Percentiles rank a stretch among this genome's conserved stretches.
Evolutionary conservation across 768 basidiomycete genomes (phyloP).

Genomic region (Amanita jacksonii): DNA sequence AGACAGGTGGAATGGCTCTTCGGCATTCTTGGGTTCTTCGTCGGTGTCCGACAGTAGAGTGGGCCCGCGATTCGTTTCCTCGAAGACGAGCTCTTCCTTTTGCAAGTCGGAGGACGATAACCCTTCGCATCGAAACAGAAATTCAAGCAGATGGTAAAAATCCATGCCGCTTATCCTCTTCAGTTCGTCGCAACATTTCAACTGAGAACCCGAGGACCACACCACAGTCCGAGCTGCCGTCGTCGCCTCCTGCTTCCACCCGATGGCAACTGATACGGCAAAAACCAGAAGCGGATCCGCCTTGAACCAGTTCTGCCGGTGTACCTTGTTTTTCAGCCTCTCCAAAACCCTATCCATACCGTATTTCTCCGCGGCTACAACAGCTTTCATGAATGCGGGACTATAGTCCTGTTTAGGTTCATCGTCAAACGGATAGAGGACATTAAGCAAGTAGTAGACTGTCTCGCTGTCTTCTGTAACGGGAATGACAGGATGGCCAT

Average conservation of each 20-base stretch:
- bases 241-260: not conserved
- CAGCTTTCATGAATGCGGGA: not conserved
- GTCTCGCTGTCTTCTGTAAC: constrained; percentile 11
- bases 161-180: not conserved
- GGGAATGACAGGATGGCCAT: constrained; percentile 8
- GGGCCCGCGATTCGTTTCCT: no score
- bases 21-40: not conserved
- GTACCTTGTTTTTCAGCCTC: not conserved
- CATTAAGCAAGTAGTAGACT: constrained; percentile 7
- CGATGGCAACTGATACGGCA: not conserved
- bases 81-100: no score
- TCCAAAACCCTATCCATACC: constrained; percentile 2
- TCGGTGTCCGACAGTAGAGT: no score
- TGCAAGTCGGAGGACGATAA: no score
- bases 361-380: constrained; percentile 6
- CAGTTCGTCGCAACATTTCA: not conserved
- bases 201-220: no score
- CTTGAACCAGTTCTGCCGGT: not conserved
- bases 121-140: not conserved
- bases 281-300: not conserved
- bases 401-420: no score
- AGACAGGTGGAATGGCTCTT: not conserved
- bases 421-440: no score
- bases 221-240: not conserved
- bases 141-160: not conserved